phyloP scores from a whole-genome alignment of 2,329 filamentous ascomycete genomes.

The Amphichorda felina region DNA sequence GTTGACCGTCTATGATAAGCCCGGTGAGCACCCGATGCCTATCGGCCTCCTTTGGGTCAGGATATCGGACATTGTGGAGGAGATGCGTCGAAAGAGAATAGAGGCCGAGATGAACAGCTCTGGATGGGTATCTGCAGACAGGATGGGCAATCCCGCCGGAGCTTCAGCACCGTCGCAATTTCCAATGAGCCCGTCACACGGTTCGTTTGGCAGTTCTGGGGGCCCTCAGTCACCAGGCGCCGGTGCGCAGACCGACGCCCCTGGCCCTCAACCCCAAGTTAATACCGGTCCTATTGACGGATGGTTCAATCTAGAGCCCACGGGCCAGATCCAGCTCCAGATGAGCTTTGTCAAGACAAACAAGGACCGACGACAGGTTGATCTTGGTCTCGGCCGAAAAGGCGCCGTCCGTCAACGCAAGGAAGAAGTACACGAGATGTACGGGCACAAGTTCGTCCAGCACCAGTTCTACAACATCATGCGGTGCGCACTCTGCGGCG shows the following conservation, averaged over 20 bases:
- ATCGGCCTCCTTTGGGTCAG: constrained; percentile 94
- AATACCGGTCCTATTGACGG: constrained; percentile 63
- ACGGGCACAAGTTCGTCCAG: constrained; percentile 96
- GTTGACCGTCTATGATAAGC: constrained; percentile 93
- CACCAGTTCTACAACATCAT: constrained; percentile 99
- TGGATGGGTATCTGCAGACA: constrained; percentile 95
- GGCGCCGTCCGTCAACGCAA: constrained; percentile 95
- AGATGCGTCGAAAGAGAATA: constrained; percentile 94
- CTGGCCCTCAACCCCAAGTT: constrained; percentile 34
- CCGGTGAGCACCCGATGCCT: constrained; percentile 77
- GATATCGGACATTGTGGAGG: constrained; percentile 93
- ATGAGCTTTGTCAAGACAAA: constrained; percentile 88
- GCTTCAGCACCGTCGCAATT: constrained; percentile 39
- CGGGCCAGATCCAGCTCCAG: constrained; percentile 81
- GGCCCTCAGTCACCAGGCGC: constrained; percentile 29
- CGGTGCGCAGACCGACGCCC: constrained; percentile 18
- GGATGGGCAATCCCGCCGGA: constrained; percentile 56
- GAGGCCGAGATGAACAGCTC: constrained; percentile 90
- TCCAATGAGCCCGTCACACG: constrained; percentile 38
- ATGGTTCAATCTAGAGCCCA: constrained; percentile 95
- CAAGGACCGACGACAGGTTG: constrained; percentile 69
- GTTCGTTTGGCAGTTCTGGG: constrained; percentile 20
- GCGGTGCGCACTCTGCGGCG: constrained; percentile 94
- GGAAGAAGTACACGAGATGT: constrained; percentile 97
- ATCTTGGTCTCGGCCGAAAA: constrained; percentile 85